These are phyloP conservation scores for Marchantia polymorpha DNA, from an alignment of 225 moss, liverwort and hornwort genomes.

Conservation along the genomic window DNA sequence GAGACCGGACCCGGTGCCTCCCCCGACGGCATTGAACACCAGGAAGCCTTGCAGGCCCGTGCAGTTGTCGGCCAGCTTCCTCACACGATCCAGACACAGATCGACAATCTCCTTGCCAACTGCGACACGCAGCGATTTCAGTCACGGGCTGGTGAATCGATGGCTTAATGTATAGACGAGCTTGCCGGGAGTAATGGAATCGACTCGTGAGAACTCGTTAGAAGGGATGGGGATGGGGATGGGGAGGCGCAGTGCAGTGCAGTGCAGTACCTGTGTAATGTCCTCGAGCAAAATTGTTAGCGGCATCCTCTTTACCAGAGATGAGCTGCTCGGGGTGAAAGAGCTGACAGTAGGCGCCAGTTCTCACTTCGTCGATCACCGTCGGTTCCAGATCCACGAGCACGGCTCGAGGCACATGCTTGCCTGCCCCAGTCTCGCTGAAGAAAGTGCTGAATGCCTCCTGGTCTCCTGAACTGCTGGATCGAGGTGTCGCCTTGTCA, in stretches of 20 bases:
- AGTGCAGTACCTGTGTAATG: constrained; percentile 36
- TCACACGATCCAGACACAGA: constrained; percentile 40
- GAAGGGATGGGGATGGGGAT: too few species aligned
- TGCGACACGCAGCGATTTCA: constrained; percentile 12
- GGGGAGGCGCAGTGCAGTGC: too few species aligned
- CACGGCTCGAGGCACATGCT: constrained; percentile 44
- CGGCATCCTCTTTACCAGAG: constrained; percentile 47
- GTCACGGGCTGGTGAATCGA: too few species aligned
- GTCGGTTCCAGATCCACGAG: constrained; percentile 45
- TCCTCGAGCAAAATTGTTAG: constrained; percentile 41
- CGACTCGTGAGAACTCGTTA: too few species aligned
- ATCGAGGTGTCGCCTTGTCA: constrained; percentile 35
- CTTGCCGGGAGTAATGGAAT: not conserved
- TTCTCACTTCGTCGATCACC: constrained; percentile 46
- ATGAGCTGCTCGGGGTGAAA: constrained; percentile 47
- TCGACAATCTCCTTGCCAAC: constrained; percentile 49
- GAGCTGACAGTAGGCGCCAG: constrained; percentile 36
- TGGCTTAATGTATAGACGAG: too few species aligned
- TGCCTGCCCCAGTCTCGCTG: constrained; percentile 43
- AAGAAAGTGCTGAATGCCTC: constrained; percentile 48
- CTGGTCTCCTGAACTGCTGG: constrained; percentile 31
- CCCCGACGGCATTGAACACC: constrained; percentile 43
- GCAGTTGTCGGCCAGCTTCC: constrained; percentile 44
- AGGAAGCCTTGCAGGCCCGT: constrained; percentile 44
- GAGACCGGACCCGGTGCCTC: constrained; percentile 43